Percentiles rank a stretch among this genome's conserved stretches.
phyloP scores from a whole-genome alignment of 148 eudicot species.

The Rhododendron simsii region DNA sequence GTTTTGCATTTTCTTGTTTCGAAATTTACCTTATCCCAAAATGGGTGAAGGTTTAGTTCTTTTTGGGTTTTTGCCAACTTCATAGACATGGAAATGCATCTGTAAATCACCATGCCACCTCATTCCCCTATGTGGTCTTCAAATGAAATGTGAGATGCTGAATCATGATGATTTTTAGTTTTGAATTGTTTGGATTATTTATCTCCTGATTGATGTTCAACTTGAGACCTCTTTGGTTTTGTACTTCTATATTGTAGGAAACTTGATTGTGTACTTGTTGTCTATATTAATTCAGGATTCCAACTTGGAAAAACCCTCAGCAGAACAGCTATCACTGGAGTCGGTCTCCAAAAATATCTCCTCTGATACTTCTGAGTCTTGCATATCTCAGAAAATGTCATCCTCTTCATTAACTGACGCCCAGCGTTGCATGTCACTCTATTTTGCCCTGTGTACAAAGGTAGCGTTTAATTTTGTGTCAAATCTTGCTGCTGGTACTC shows the following conservation, averaged over 20 bases:
- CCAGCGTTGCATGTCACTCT: conserved; percentile 81
- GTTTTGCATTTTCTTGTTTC: background rate
- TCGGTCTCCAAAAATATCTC: conserved; percentile 31
- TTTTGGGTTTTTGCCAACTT: background rate
- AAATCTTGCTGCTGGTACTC: background rate
- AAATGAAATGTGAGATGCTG: background rate
- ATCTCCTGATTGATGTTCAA: background rate
- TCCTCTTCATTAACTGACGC: conserved; percentile 55
- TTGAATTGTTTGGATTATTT: background rate
- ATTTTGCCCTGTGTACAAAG: conserved; percentile 98
- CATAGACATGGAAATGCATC: background rate
- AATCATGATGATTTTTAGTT: background rate
- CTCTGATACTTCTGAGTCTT: conserved; percentile 32
- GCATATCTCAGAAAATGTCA: conserved; percentile 35
- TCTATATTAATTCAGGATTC: conserved; percentile 43
- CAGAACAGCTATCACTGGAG: conserved; percentile 36
- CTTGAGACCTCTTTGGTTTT: background rate
- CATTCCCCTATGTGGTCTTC: background rate
- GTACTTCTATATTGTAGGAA: background rate
- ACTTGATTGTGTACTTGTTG: background rate
- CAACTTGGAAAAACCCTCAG: conserved; percentile 26
- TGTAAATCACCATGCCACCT: background rate
- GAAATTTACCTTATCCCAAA: background rate
- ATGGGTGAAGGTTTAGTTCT: background rate
- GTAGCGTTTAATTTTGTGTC: conserved; percentile 25